Evolutionary conservation across 352 stramenopile genomes (phyloP), one percentile per base, ranked within the genome.

Genomic region (Phytophthora sojae): DNA sequence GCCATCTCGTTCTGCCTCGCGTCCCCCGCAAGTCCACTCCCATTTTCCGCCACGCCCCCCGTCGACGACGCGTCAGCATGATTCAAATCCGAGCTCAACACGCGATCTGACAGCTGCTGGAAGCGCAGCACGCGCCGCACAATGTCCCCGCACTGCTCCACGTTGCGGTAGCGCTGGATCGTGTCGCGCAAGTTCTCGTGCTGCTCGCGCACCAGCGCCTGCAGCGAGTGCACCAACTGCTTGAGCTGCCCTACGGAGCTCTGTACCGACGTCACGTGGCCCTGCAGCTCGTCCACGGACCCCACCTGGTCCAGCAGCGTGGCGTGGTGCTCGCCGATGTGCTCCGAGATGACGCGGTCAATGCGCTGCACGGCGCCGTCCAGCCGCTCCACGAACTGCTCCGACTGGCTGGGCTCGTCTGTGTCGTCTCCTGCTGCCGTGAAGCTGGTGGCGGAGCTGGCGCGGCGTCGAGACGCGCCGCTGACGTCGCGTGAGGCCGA

Each of bases 111-210:
- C 0, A 95, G 79, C 61, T 94, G 82, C 62, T 94, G 84, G 73
- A 93, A 95, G 30, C 86, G 88, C 54, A 96, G 70, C 63, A 95
- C 67, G 11, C 75, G 79, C 30, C 86, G 83, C 53, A 96, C 74
- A 54, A 96, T 80, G 26, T 93, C 82, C 50, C 79, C 73, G 50
- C 88, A 94, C 44, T 85, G 79, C 69, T 96, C 85, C 11, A 95
- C 80, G 61, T 94, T 93, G 62, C 86, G 82, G 65, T 94, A 86
- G 60, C 90, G 86, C 53, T 89, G 83, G 47, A 96, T 92, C 7
- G 78, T 83, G 32, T 77, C 65, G n/a, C 75, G 72, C 17, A 95
- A 71, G 26, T 76, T 79, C 35, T 85, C 72, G 50, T 94, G 85
- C 64, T 92, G 82, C 44, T 85, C 66, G 19, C 76, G 61, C 52